Evolutionary conservation across 805 yeast genomes (phyloP), one percentile per base, ranked within the genome.

Genomic region (Hanseniaspora occidentalis): DNA sequence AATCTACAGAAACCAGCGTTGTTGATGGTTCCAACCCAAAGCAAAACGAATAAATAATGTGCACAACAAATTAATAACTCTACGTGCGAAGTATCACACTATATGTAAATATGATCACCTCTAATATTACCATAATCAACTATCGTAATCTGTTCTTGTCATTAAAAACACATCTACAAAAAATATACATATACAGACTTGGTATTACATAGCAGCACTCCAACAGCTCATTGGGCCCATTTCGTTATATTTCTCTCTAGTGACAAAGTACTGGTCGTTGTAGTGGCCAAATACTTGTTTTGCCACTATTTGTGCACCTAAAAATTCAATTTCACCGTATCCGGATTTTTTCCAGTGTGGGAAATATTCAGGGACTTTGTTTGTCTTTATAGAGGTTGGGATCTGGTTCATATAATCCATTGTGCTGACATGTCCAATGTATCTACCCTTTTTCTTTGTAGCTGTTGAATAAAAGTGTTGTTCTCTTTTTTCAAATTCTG

Each of bases 311-410:
- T 85, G 84, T 2, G 83, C 94, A 2, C 97, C 97, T 45, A 88
- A 63, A 54, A 88, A 84, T 43, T 75, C 69, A 24, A 79, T 74
- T 49, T 84, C 86, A 43, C 79, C 77, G 71, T 80, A 79, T 1
- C 89, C 86, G 25, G 58, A 58, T 57, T 75, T 75, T 61, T 88
- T 88, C 96, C 96, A 89, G 49, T 84, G 95, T 1, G 95, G 84
- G 62, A 89, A 89, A 59, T 89, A 88, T 42, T 89, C 97, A 0
- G 96, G 94, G 57, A 75, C 71, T 51, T 79, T 79, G 20, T 78
- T 75, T 38, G 76, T 54, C 48, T 72, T 75, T 42, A 88, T 71
- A 11, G 77, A 66, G n/a, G 77, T 75, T 18, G 96, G 97, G 2
- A 79, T 86, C 61, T 89, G 97, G 38, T 69, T 59, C 36, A 19